phyloP scores from a whole-genome alignment of 192 early-diverging fungal genomes.

The Coemansia pectinata region DNA sequence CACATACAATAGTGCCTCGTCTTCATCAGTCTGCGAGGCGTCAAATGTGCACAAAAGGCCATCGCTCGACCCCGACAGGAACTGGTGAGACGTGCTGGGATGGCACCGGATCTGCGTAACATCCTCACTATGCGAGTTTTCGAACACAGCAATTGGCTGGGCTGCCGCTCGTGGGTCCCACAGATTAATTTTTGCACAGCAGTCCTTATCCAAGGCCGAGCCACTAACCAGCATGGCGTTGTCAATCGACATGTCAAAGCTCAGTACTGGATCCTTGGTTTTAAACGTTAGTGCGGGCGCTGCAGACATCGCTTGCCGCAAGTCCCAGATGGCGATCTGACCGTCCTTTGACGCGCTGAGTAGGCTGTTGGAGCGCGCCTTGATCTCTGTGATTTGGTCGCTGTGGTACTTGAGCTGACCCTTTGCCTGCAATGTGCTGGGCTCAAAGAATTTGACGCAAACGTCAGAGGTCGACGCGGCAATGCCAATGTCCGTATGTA shows the following conservation, averaged over 20 bases:
- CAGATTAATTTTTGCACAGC: conserved; percentile 48
- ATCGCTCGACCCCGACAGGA: conserved; percentile 75
- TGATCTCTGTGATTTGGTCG: conserved; percentile 65
- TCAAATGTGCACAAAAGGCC: conserved; percentile 79
- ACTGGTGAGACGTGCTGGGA: conserved; percentile 48
- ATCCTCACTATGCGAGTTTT: conserved; percentile 75
- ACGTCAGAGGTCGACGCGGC: conserved; percentile 61
- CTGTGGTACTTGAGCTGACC: conserved; percentile 59
- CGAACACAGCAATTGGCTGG: conserved; percentile 21
- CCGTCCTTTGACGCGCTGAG: conserved; percentile 68
- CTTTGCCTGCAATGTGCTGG: conserved; percentile 47
- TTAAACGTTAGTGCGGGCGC: conserved; percentile 30
- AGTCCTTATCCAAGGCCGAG: conserved; percentile 28
- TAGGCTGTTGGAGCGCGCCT: conserved; percentile 52
- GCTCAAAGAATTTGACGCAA: conserved; percentile 67
- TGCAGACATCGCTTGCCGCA: conserved; percentile 50
- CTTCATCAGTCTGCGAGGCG: conserved; percentile 73
- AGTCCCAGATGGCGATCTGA: conserved; percentile 66
- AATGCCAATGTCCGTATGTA: conserved; percentile 24
- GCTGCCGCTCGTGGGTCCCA: conserved; percentile 28
- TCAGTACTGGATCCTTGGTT: conserved; percentile 54
- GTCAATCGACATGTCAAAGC: conserved; percentile 51
- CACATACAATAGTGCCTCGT: conserved; percentile 81
- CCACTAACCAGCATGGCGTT: conserved; percentile 35
- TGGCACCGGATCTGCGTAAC: conserved; percentile 77